A percentile compares a stretch with the other conserved stretches of the same genome.
These are phyloP conservation scores for Hymenoscyphus fraxineus DNA, from an alignment of 2,329 filamentous ascomycete species.

Conservation along the genomic window DNA sequence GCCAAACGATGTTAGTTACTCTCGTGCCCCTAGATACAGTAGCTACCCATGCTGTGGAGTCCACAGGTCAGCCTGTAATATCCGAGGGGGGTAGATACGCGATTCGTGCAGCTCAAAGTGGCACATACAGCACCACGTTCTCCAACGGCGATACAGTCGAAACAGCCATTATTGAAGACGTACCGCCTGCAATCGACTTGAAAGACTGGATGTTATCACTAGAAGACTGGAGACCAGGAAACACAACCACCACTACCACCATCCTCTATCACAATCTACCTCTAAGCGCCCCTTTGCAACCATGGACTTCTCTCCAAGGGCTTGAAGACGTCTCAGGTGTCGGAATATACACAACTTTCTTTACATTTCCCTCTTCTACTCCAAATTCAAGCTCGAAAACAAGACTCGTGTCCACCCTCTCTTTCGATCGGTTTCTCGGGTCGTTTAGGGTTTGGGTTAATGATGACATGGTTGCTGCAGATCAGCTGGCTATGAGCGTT, in stretches of 20 bases:
- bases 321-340: constrained; percentile 4
- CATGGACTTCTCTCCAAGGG: neutral
- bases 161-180: neutral
- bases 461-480: neutral
- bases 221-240: constrained; percentile 5
- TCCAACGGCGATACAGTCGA: neutral
- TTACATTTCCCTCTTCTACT: neutral
- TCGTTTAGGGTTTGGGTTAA: constrained; percentile 5
- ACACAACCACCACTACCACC: neutral
- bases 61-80: neutral
- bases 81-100: neutral
- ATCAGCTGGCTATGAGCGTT: neutral
- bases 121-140: constrained; percentile 1
- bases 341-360: constrained; percentile 1
- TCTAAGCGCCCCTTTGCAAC: neutral
- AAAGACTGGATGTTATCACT: neutral
- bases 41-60: neutral
- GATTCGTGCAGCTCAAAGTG: neutral
- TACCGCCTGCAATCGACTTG: neutral
- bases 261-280: neutral
- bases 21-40: constrained; percentile 3
- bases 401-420: neutral
- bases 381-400: neutral
- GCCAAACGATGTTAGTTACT: constrained; percentile 6
- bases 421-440: neutral